Evolutionary conservation across 2,329 filamentous ascomycete genomes (phyloP).

Genomic region (Cytospora chrysosperma): DNA sequence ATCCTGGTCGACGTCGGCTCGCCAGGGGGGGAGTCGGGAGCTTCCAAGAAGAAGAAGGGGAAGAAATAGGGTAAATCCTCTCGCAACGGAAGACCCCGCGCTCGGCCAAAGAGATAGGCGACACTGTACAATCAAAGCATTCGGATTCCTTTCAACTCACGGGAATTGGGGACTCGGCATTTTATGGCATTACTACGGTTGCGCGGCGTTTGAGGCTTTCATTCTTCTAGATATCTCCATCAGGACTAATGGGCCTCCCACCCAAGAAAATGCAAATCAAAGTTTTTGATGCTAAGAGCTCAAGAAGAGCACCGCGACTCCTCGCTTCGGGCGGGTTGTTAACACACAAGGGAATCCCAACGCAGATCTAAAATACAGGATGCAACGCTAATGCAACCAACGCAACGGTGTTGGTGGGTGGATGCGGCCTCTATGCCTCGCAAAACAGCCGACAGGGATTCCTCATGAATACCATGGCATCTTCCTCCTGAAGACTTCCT

Average conservation of each 20-base stretch:
- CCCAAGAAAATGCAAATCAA: not conserved
- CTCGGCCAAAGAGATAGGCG: conserved; percentile 7
- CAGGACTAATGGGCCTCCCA: not conserved
- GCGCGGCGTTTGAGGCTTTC: conserved; percentile 23
- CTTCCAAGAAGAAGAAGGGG: conserved; percentile 61
- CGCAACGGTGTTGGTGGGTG: not conserved
- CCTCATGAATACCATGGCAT: conserved; percentile 34
- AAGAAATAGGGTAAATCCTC: conserved; percentile 50
- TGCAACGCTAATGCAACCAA: not conserved
- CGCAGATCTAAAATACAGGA: not conserved
- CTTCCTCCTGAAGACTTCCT: conserved; percentile 51
- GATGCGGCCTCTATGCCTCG: not conserved
- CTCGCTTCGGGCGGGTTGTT: conserved; percentile 12
- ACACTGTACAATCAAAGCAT: conserved; percentile 17
- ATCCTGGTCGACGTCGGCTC: conserved; percentile 69
- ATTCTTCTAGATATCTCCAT: conserved; percentile 3
- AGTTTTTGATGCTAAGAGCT: not conserved
- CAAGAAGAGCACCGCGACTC: conserved; percentile 10
- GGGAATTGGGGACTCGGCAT: conserved; percentile 5
- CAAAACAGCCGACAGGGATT: not conserved
- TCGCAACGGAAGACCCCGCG: conserved; percentile 6
- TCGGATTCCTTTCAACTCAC: not conserved
- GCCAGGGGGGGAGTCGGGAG: conserved; percentile 37
- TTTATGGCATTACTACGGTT: conserved; percentile 22
- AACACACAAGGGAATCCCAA: not conserved